Conservation (phyloP, 257 asterid genomes). For the Coffea eugenioides region DNA sequence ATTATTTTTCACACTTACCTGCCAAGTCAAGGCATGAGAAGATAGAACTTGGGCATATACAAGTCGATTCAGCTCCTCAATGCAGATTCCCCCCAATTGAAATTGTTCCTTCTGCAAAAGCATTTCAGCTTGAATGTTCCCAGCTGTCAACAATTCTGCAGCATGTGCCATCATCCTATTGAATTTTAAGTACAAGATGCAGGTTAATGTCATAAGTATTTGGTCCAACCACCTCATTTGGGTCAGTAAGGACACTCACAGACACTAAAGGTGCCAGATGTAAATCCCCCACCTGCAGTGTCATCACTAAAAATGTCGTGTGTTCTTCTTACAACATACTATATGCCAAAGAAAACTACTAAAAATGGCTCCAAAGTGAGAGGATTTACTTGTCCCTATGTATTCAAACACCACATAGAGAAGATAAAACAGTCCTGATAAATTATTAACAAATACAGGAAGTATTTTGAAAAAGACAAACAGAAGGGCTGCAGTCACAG, state of each 20-base stretch:
- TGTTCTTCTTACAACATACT: neutral
- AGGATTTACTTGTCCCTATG: neutral
- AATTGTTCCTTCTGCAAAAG: conserved; percentile 62
- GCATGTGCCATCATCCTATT: conserved; percentile 90
- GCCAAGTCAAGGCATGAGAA: conserved; percentile 94
- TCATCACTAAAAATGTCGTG: neutral
- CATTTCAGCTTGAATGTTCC: conserved; percentile 68
- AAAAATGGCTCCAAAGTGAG: neutral
- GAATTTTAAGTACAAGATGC: conserved; percentile 17
- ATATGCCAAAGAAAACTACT: neutral
- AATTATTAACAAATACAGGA: neutral
- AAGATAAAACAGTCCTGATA: neutral
- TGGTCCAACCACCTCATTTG: neutral
- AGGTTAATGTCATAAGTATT: neutral
- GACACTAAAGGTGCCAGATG: neutral
- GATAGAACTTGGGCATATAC: conserved; percentile 87
- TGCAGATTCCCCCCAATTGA: conserved; percentile 77
- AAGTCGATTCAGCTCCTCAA: conserved; percentile 88
- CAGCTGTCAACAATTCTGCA: conserved; percentile 81
- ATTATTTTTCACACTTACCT: conserved; percentile 45
- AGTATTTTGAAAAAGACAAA: neutral
- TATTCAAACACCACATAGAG: neutral
- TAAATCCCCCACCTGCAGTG: neutral
- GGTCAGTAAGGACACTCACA: neutral
- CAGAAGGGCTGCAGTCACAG: neutral